These are phyloP conservation scores for Ulvella scutata DNA, from an alignment of 139 green algal species.

Conservation along the genomic window DNA sequence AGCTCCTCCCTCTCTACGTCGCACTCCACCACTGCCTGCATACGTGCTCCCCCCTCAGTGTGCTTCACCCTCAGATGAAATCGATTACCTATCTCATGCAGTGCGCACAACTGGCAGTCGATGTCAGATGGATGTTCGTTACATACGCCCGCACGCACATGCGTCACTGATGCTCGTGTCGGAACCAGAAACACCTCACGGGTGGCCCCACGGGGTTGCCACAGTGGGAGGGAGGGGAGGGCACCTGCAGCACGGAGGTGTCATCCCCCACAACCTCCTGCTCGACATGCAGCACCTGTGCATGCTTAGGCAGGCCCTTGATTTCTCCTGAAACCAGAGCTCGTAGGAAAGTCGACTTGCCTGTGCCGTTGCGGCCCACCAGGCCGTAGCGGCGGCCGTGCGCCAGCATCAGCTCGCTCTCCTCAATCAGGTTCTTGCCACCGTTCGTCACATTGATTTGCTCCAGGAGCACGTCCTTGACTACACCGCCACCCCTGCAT, in stretches of 20 bases:
- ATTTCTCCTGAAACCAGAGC: constrained; percentile 53
- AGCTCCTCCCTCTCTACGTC: constrained; percentile 58
- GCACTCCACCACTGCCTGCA: constrained; percentile 49
- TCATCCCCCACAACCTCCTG: constrained; percentile 70
- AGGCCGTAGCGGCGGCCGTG: constrained; percentile 67
- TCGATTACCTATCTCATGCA: background rate
- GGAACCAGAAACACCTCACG: too few relatives aligned
- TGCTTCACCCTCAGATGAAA: background rate
- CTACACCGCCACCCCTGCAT: constrained; percentile 23
- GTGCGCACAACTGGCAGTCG: constrained; percentile 3
- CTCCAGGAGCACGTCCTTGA: constrained; percentile 58
- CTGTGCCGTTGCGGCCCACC: constrained; percentile 66
- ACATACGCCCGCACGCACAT: too few relatives aligned
- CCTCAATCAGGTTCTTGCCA: constrained; percentile 35
- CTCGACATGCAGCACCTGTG: constrained; percentile 29
- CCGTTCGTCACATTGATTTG: constrained; percentile 68
- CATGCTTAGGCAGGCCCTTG: constrained; percentile 52
- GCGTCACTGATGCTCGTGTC: too few relatives aligned
- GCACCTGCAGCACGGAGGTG: constrained; percentile 31
- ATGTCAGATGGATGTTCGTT: too few relatives aligned
- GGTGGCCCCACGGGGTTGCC: background rate
- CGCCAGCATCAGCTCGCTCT: constrained; percentile 49
- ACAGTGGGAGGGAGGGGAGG: background rate
- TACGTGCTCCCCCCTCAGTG: background rate
- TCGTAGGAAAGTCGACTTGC: constrained; percentile 78